Evolutionary conservation across 2,329 filamentous ascomycete genomes (phyloP).

Genomic region (Beauveria rudraprayagi): DNA sequence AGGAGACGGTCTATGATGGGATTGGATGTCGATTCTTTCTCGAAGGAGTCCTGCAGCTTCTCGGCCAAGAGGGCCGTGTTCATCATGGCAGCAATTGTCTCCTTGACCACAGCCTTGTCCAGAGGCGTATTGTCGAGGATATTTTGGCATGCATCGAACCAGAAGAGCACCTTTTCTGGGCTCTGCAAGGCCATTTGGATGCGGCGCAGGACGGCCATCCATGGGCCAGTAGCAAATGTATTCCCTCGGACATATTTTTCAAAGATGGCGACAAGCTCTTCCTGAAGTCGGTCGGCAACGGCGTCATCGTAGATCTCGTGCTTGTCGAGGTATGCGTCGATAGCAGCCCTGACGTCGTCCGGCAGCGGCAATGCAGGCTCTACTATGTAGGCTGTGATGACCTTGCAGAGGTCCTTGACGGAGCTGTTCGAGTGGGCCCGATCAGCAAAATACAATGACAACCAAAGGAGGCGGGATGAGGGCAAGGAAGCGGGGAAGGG

Average conservation of each 20-base stretch:
- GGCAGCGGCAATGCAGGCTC: slow-evolving; percentile 55
- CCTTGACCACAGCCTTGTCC: slow-evolving; percentile 55
- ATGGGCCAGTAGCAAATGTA: slow-evolving; percentile 53
- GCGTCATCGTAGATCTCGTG: slow-evolving; percentile 60
- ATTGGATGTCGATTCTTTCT: slow-evolving; percentile 33
- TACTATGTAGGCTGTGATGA: slow-evolving; percentile 41
- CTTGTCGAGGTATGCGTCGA: slow-evolving; percentile 60
- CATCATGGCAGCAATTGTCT: slow-evolving; percentile 57
- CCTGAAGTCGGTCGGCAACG: slow-evolving; percentile 62
- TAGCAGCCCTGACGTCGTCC: slow-evolving; percentile 51
- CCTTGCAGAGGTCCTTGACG: slow-evolving; percentile 54
- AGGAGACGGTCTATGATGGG: slow-evolving; percentile 51
- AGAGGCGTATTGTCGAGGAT: slow-evolving; percentile 43
- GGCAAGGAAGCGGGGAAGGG: not conserved
- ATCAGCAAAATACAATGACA: slow-evolving; percentile 14
- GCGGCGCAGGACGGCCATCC: slow-evolving; percentile 57
- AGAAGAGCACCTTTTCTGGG: slow-evolving; percentile 55
- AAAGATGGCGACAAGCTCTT: slow-evolving; percentile 62
- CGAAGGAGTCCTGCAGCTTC: slow-evolving; percentile 39
- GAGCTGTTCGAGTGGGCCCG: slow-evolving; percentile 23
- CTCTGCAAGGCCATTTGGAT: slow-evolving; percentile 57
- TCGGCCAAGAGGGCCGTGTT: slow-evolving; percentile 57
- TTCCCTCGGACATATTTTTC: slow-evolving; percentile 53
- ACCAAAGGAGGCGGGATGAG: not conserved
- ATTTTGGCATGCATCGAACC: slow-evolving; percentile 53